phyloP scores from a whole-genome alignment of 768 basidiomycete genomes.

The Kockovaella imperatae region DNA sequence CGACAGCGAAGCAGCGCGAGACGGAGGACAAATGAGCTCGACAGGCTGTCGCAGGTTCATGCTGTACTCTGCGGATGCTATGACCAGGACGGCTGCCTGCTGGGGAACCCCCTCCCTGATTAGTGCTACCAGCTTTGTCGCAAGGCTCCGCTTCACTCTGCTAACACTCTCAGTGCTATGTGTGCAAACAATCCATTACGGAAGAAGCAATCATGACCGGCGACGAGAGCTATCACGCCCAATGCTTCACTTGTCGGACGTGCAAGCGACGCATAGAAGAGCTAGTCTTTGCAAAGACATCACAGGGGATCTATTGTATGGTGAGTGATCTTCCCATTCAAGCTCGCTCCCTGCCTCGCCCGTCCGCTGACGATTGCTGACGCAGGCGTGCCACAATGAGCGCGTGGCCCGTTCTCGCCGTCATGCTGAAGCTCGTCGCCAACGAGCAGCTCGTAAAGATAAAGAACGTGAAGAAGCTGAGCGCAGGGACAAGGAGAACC shows the following conservation, averaged over 20 bases:
- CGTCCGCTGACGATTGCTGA: not conserved
- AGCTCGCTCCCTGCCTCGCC: not conserved
- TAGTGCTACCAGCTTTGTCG: too few relatives aligned
- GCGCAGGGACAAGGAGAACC: conserved; percentile 8
- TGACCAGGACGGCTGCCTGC: too few relatives aligned
- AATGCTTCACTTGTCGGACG: conserved; percentile 96
- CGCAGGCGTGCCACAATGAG: conserved; percentile 94
- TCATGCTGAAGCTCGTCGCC: conserved; percentile 75
- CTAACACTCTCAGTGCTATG: conserved; percentile 72
- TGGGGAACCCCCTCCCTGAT: too few relatives aligned
- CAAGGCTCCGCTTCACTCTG: not conserved
- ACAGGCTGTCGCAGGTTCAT: too few relatives aligned
- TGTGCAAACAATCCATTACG: conserved; percentile 86
- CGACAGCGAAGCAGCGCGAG: too few relatives aligned
- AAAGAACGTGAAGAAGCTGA: conserved; percentile 32
- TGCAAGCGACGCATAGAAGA: conserved; percentile 94
- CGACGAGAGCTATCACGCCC: conserved; percentile 95
- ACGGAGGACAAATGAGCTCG: too few relatives aligned
- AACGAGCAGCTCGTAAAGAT: conserved; percentile 50
- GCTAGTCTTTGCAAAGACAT: conserved; percentile 96
- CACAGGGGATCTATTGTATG: conserved; percentile 89
- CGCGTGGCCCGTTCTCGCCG: conserved; percentile 86
- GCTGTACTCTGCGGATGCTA: too few relatives aligned
- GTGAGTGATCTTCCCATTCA: conserved; percentile 24
- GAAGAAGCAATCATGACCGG: conserved; percentile 99